Conservation (phyloP, 2,329 filamentous ascomycete species). For the Talaromyces sp. region DNA sequence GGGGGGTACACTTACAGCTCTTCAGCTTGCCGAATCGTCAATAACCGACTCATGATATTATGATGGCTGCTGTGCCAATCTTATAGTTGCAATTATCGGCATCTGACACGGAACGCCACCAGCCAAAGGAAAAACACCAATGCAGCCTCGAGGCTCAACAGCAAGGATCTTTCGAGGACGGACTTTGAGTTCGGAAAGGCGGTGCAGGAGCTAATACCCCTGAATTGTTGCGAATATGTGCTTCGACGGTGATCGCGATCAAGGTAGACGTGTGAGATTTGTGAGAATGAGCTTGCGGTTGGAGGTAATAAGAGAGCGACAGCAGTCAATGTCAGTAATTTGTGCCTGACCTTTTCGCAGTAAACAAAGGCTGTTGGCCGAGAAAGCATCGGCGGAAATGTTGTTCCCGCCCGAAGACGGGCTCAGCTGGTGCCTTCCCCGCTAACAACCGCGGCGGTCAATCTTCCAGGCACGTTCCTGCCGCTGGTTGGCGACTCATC, state of each 20-base stretch:
- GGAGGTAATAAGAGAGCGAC: neutral
- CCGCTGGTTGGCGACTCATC: neutral
- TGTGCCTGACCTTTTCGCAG: slow-evolving; percentile 6
- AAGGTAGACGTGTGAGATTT: neutral
- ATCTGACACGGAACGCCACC: neutral
- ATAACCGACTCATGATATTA: slow-evolving; percentile 65
- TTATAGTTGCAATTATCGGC: neutral
- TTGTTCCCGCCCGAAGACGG: slow-evolving; percentile 5
- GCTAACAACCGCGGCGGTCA: neutral
- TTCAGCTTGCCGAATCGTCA: slow-evolving; percentile 79
- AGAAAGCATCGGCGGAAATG: neutral
- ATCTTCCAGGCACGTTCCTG: neutral
- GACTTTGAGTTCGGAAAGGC: neutral
- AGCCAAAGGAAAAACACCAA: neutral
- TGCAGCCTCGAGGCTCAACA: neutral
- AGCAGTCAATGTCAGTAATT: neutral
- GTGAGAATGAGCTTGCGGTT: neutral
- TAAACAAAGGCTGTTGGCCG: slow-evolving; percentile 8
- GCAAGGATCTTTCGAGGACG: neutral
- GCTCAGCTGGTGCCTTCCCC: neutral
- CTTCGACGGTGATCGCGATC: neutral
- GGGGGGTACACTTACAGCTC: slow-evolving; percentile 66
- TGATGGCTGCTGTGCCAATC: slow-evolving; percentile 16
- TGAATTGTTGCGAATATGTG: neutral
- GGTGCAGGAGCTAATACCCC: neutral